Conservation (phyloP, 1,284 basidiomycete genomes). For the Boletus semigastroideus region DNA sequence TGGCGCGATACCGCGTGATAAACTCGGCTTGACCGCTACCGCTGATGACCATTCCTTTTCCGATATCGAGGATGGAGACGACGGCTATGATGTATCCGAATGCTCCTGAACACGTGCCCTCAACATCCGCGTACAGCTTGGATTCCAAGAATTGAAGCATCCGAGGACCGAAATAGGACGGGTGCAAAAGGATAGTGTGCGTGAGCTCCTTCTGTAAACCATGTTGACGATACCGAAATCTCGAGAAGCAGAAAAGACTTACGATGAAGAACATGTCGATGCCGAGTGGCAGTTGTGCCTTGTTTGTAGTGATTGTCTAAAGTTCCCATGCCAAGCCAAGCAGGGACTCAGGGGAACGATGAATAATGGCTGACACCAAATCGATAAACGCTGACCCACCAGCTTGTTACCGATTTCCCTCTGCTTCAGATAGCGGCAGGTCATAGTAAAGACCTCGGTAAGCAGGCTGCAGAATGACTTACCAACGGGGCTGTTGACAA, state of each 20-base stretch:
- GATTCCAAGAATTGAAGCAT: constrained; percentile 92
- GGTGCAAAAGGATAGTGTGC: constrained; percentile 94
- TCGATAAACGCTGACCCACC: no score
- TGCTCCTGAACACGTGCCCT: constrained; percentile 95
- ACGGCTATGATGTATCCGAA: constrained; percentile 99
- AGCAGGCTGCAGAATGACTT: no score
- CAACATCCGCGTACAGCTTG: constrained; percentile 94
- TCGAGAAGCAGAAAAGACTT: constrained; percentile 30
- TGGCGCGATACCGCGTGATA: constrained; percentile 85
- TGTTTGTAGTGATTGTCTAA: no score
- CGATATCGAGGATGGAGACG: constrained; percentile 85
- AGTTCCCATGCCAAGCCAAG: no score
- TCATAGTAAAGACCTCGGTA: no score
- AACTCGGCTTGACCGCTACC: constrained; percentile 96
- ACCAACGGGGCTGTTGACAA: no score
- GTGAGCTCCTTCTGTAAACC: constrained; percentile 82
- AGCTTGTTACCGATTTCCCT: no score
- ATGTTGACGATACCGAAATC: not conserved
- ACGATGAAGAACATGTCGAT: no score
- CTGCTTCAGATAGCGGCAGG: no score
- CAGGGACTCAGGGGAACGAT: no score
- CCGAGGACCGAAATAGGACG: constrained; percentile 96
- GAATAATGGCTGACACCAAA: no score
- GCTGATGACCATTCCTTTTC: constrained; percentile 89
- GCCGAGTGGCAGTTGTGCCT: no score